Conservation (phyloP, 1,284 basidiomycete species). For the Puccinia hordei region DNA sequence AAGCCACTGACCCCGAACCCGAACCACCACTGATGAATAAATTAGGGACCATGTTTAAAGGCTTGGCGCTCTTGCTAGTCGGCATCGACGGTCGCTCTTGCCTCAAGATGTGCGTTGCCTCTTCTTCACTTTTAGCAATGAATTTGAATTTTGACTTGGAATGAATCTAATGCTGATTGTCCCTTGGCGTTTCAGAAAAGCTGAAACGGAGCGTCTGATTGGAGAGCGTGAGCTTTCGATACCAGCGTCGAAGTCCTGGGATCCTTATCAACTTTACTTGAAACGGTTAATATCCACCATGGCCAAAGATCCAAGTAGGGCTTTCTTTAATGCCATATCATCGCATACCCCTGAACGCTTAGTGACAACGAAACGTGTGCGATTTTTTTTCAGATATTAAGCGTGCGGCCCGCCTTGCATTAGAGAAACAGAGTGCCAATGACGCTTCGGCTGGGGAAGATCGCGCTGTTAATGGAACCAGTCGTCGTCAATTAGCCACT, state of each 20-base stretch:
- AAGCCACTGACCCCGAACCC: constrained; percentile 54
- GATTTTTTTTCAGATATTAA: constrained; percentile 34
- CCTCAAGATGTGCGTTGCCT: constrained; percentile 54
- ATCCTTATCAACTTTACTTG: constrained; percentile 57
- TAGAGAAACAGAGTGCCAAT: constrained; percentile 27
- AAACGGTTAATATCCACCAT: constrained; percentile 56
- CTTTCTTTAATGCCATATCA: background rate
- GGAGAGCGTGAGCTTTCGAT: constrained; percentile 54
- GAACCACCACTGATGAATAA: constrained; percentile 52
- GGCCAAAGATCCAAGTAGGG: constrained; percentile 53
- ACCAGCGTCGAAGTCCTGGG: constrained; percentile 56
- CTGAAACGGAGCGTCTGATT: constrained; percentile 55
- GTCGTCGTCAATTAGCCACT: no score
- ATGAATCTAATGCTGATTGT: background rate
- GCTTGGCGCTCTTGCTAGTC: constrained; percentile 55
- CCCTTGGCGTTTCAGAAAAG: constrained; percentile 52
- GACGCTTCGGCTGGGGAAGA: constrained; percentile 1
- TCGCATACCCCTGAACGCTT: no score
- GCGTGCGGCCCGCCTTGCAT: constrained; percentile 47
- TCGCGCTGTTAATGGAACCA: background rate
- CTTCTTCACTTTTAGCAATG: background rate
- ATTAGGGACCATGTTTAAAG: constrained; percentile 55
- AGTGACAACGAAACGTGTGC: background rate
- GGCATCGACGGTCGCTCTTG: constrained; percentile 55
- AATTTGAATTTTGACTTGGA: background rate